A percentile compares a stretch with the other conserved stretches of the same genome.
Evolutionary conservation across 176 grass and related monocot species (phyloP).

Genomic region (Carex littledalei): DNA sequence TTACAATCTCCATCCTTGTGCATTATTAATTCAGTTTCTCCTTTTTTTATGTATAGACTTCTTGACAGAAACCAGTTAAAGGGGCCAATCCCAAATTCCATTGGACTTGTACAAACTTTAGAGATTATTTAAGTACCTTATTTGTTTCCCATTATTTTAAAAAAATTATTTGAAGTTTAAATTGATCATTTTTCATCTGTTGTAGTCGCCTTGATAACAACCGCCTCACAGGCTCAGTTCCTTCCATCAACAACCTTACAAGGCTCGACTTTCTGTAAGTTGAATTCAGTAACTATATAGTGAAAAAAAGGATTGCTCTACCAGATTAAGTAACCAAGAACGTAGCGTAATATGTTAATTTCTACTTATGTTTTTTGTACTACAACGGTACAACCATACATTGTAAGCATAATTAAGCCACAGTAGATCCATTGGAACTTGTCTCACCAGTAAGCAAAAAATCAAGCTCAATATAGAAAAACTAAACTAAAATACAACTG

Average conservation of each 20-base stretch:
- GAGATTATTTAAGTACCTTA: constrained; percentile 72
- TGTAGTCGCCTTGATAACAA: constrained; percentile 64
- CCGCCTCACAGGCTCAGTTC: constrained; percentile 30
- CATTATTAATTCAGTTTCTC: not conserved
- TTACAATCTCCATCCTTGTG: not conserved
- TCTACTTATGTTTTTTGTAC: not conserved
- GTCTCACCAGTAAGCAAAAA: not conserved
- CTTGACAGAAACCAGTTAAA: constrained; percentile 56
- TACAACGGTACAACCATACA: not conserved
- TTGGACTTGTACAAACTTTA: constrained; percentile 35
- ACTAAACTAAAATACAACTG: not conserved
- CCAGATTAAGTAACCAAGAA: not conserved
- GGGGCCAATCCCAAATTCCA: constrained; percentile 46
- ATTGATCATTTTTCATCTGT: not conserved
- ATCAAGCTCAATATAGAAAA: not conserved
- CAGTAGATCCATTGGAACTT: not conserved
- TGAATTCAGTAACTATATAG: not conserved
- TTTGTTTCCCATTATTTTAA: not conserved
- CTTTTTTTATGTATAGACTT: constrained; percentile 39
- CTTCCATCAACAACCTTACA: constrained; percentile 38
- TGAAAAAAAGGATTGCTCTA: not conserved
- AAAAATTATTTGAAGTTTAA: not conserved
- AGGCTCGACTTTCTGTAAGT: constrained; percentile 63
- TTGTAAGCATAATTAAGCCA: not conserved
- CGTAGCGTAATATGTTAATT: not conserved